Conservation (phyloP, 495 filamentous ascomycete genomes). For the Trichoderma virens region DNA sequence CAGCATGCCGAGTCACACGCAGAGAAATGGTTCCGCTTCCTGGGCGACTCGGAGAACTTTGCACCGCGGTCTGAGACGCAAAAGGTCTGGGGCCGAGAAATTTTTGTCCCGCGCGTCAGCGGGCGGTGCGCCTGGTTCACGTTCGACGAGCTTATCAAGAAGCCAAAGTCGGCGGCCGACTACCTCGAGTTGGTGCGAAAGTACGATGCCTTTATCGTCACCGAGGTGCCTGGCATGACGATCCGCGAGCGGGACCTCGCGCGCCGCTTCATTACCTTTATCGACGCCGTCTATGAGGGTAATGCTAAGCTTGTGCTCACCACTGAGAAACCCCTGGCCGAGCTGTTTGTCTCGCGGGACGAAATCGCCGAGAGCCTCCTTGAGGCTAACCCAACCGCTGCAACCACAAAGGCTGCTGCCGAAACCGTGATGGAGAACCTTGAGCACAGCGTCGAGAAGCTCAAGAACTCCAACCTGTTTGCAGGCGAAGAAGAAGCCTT, state of each 20-base stretch:
- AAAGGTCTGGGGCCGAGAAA: slow-evolving; percentile 88
- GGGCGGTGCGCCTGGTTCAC: slow-evolving; percentile 83
- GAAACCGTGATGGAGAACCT: slow-evolving; percentile 80
- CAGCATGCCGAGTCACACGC: slow-evolving; percentile 69
- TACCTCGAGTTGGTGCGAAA: slow-evolving; percentile 87
- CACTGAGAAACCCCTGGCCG: slow-evolving; percentile 69
- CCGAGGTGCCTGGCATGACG: slow-evolving; percentile 87
- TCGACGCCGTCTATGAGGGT: slow-evolving; percentile 84
- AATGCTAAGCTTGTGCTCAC: slow-evolving; percentile 94
- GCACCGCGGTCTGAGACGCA: slow-evolving; percentile 65
- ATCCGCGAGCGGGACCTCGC: slow-evolving; percentile 80
- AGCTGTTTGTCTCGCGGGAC: slow-evolving; percentile 79
- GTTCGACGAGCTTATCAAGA: slow-evolving; percentile 82
- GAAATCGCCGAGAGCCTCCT: slow-evolving; percentile 56
- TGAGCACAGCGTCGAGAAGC: slow-evolving; percentile 72
- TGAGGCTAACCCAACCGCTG: slow-evolving; percentile 17
- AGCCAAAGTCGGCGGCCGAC: slow-evolving; percentile 84
- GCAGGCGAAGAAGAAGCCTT: slow-evolving; percentile 95
- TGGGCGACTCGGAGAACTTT: slow-evolving; percentile 73
- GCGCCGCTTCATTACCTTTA: slow-evolving; percentile 90
- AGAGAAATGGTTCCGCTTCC: slow-evolving; percentile 88
- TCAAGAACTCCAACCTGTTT: slow-evolving; percentile 84
- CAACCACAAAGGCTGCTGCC: slow-evolving; percentile 30
- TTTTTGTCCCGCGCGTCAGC: slow-evolving; percentile 78
- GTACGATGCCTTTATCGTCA: slow-evolving; percentile 90